A percentile compares a stretch with the other conserved stretches of the same genome.
Evolutionary conservation across 345 rosid genomes (phyloP).

Genomic region (Anastatica hierochuntica): DNA sequence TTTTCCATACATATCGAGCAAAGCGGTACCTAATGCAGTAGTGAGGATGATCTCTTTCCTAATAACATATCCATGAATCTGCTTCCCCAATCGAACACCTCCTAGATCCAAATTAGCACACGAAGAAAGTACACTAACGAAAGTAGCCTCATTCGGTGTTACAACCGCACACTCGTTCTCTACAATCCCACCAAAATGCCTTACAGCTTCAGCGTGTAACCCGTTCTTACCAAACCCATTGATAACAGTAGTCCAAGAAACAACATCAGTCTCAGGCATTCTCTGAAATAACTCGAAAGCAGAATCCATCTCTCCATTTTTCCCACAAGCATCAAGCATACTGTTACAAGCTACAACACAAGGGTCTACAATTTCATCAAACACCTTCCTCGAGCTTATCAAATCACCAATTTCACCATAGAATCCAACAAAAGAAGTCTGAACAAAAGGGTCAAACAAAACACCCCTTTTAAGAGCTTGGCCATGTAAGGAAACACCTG

Average conservation of each 20-base stretch:
- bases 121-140: conserved; percentile 16
- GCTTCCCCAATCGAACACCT: conserved; percentile 44
- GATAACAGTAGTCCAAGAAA: conserved; percentile 67
- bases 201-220: conserved; percentile 33
- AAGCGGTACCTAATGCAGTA: conserved; percentile 41
- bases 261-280: conserved; percentile 47
- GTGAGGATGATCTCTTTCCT: conserved; percentile 31
- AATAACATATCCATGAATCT: conserved; percentile 46
- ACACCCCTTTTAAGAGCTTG: conserved; percentile 48
- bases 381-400: conserved; percentile 36
- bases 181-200: conserved; percentile 40
- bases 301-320: conserved; percentile 43
- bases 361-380: conserved; percentile 41
- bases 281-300: conserved; percentile 37
- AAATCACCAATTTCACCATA: conserved; percentile 31
- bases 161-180: conserved; percentile 12
- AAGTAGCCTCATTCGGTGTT: conserved; percentile 60
- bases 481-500: conserved; percentile 39
- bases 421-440: conserved; percentile 38
- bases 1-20: conserved; percentile 64
- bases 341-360: conserved; percentile 45
- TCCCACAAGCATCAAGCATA: conserved; percentile 53
- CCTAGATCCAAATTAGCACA: conserved; percentile 46
- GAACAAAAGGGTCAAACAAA: conserved; percentile 39
- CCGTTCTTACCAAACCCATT: conserved; percentile 46